A percentile compares a stretch with the other conserved stretches of the same genome.
phyloP scores from a whole-genome alignment of 2,329 filamentous ascomycete species.

The Paecilomyces niveus region DNA sequence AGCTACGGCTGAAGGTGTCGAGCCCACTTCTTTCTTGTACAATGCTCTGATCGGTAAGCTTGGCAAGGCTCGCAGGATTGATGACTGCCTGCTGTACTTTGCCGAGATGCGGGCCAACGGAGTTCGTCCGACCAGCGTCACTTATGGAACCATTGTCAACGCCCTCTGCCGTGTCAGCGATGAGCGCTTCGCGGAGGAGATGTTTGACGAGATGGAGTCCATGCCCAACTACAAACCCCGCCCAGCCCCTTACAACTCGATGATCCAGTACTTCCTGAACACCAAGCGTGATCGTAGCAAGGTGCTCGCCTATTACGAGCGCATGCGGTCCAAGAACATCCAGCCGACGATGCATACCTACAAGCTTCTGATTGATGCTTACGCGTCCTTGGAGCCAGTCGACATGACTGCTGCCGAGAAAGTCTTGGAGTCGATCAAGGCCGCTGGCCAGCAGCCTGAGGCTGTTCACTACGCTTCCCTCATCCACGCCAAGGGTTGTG shows the following conservation, averaged over 20 bases:
- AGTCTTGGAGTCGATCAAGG: conserved; percentile 70
- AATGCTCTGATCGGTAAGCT: conserved; percentile 98
- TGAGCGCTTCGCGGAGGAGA: conserved; percentile 93
- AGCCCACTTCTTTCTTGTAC: conserved; percentile 94
- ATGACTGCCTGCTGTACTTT: conserved; percentile 97
- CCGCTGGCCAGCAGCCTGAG: conserved; percentile 69
- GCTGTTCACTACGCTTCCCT: conserved; percentile 93
- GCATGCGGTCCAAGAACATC: conserved; percentile 83
- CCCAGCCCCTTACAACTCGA: conserved; percentile 94
- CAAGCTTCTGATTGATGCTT: conserved; percentile 92
- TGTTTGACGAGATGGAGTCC: conserved; percentile 98
- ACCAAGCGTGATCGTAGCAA: conserved; percentile 94
- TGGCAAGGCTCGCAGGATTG: conserved; percentile 93
- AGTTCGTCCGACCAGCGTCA: conserved; percentile 93
- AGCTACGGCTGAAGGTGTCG: conserved; percentile 86
- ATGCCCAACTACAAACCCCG: conserved; percentile 99
- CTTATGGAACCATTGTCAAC: conserved; percentile 97
- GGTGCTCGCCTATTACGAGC: conserved; percentile 89
- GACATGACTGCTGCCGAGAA: conserved; percentile 82
- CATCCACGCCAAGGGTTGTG: conserved; percentile 92
- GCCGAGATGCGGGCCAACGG: conserved; percentile 90
- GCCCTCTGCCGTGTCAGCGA: conserved; percentile 95
- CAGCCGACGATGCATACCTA: conserved; percentile 91
- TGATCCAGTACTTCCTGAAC: conserved; percentile 99
- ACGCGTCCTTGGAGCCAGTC: conserved; percentile 87